Conservation (phyloP, 176 grass and related monocot genomes). For the Panicum miliaceum region DNA sequence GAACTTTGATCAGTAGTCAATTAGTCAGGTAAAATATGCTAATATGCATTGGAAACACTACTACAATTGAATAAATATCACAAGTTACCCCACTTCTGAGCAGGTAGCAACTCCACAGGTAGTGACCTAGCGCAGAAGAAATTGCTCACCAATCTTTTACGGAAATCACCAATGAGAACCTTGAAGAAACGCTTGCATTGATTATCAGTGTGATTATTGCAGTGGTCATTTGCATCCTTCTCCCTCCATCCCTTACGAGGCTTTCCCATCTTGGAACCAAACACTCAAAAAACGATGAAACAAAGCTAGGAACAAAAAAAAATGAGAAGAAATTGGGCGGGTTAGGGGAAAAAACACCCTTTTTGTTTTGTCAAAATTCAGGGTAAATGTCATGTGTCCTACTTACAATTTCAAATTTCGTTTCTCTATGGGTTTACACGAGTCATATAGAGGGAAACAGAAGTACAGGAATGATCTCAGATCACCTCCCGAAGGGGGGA, state of each 20-base stretch:
- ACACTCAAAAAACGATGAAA: neutral
- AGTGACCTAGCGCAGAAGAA: neutral
- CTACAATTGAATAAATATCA: neutral
- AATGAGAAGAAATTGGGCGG: neutral
- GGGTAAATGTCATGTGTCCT: too few relatives aligned
- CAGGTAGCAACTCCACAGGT: neutral
- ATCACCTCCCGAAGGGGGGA: too few relatives aligned
- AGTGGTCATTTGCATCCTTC: neutral
- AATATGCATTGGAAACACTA: neutral
- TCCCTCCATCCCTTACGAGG: neutral
- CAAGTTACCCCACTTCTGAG: neutral
- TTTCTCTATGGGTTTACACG: too few relatives aligned
- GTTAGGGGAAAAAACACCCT: neutral
- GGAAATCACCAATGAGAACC: slow-evolving; percentile 30
- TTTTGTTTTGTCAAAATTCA: too few relatives aligned
- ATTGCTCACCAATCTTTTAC: slow-evolving; percentile 22
- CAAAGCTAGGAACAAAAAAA: neutral
- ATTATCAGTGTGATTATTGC: neutral
- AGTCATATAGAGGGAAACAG: too few relatives aligned
- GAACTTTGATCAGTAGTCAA: too few relatives aligned
- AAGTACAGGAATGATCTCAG: too few relatives aligned
- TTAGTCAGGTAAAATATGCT: neutral
- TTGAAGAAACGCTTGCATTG: slow-evolving; percentile 21
- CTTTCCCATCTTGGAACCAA: neutral
- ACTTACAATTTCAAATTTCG: too few relatives aligned